These are phyloP conservation scores for Colletotrichum orbiculare DNA, from an alignment of 2,329 filamentous ascomycete species.

Conservation along the genomic window DNA sequence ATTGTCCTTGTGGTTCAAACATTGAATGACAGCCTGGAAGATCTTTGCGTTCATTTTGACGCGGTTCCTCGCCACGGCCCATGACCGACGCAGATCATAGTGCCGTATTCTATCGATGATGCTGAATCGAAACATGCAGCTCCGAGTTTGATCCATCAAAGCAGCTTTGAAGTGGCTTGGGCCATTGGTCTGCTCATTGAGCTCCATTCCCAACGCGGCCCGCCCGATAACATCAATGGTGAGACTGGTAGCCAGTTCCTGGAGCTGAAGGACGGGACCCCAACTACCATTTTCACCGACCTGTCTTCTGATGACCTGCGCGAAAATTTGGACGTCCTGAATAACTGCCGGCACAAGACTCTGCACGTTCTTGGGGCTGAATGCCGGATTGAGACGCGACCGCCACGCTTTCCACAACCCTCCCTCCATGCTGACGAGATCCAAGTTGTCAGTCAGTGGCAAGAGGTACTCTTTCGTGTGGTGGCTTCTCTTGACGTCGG, in stretches of 20 bases:
- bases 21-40: conserved; percentile 12
- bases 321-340: conserved; percentile 51
- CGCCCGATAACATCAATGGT: conserved; percentile 54
- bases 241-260: conserved; percentile 49
- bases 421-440: conserved; percentile 47
- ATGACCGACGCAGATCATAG: conserved; percentile 5
- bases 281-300: conserved; percentile 43
- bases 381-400: conserved; percentile 48
- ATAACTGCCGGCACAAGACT: conserved; percentile 49
- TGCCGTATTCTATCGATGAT: conserved; percentile 10
- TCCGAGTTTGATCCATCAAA: conserved; percentile 18
- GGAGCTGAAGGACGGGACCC: conserved; percentile 47
- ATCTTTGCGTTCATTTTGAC: conserved; percentile 18
- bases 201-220: conserved; percentile 43
- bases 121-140: conserved; percentile 7
- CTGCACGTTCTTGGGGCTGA: conserved; percentile 49
- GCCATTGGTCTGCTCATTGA: conserved; percentile 23
- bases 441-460: conserved; percentile 46
- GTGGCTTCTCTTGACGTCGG: conserved; percentile 40
- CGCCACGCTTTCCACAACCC: conserved; percentile 44
- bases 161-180: conserved; percentile 20
- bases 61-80: conserved; percentile 8
- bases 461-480: conserved; percentile 42
- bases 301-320: conserved; percentile 41
- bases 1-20: neutral